Percentiles rank a stretch among this genome's conserved stretches.
phyloP scores from a whole-genome alignment of 805 yeast species.

The Schizosaccharomyces osmophilus region DNA sequence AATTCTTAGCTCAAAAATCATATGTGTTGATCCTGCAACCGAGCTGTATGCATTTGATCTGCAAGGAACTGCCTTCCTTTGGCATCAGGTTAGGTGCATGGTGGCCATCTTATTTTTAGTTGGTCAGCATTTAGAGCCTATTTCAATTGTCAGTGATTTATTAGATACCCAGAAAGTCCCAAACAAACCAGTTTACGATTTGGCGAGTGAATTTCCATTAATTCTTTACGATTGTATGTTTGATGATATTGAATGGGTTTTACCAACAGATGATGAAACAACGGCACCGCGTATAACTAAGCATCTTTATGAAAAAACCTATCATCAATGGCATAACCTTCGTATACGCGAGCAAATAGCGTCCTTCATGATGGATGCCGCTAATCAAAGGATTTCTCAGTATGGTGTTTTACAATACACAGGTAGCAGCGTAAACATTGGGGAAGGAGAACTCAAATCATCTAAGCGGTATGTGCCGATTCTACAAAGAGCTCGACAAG shows the following conservation, averaged over 20 bases:
- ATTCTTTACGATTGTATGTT: slow-evolving; percentile 67
- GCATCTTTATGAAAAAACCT: background rate
- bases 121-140: slow-evolving; percentile 53
- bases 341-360: background rate
- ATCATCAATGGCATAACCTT: background rate
- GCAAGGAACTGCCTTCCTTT: slow-evolving; percentile 70
- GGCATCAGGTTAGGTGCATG: slow-evolving; percentile 98
- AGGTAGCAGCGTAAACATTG: slow-evolving; percentile 23
- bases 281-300: background rate
- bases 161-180: slow-evolving; percentile 34
- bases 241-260: slow-evolving; percentile 19
- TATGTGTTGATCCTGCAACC: slow-evolving; percentile 10
- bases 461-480: slow-evolving; percentile 33
- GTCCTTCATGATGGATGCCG: slow-evolving; percentile 9
- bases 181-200: slow-evolving; percentile 52
- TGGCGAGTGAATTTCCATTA: slow-evolving; percentile 78
- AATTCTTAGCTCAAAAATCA: slow-evolving; percentile 29
- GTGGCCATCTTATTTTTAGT: slow-evolving; percentile 56
- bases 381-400: slow-evolving; percentile 10
- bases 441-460: slow-evolving; percentile 59
- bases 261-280: background rate
- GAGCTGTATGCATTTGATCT: slow-evolving; percentile 43
- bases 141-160: slow-evolving; percentile 31
- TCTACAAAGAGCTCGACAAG: slow-evolving; percentile 29
- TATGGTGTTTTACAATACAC: background rate